Evolutionary conservation across 495 filamentous ascomycete species (phyloP), one percentile per base, ranked within the genome.

Genomic region (Corynascus novoguineensis): DNA sequence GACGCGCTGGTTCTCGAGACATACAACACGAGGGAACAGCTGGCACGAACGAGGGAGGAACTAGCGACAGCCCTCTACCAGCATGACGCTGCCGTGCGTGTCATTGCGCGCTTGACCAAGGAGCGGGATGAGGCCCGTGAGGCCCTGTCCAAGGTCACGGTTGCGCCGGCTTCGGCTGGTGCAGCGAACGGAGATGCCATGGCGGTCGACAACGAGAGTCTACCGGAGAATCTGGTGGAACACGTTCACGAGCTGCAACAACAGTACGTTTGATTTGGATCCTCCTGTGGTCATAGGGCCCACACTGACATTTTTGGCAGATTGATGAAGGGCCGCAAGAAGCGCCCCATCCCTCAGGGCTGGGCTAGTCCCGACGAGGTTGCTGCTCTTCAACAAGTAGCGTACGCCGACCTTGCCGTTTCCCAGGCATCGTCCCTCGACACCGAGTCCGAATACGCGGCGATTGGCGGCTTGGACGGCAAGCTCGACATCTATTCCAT

Each of bases 111-210:
- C 29, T 67, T 98, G 66, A 87, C 89, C 17, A 83, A 80, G 64
- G 93, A 98, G 74, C 76, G 95, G 51, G 92, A 97, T 64, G 92
- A 97, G 68, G 91, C 93, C 27, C 77, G 92, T 61, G 88, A 95
- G 71, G 90, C 95, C n/a, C 78, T 97, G 31, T 89, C 89, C 11
- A 88, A 87, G 66, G 81, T 97, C 12, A 86, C 85, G 1, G 81
- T 95, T 47, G 81, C 82, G 15, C 55, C 61, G 21, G 76, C 80
- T 31, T 80, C 84, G 40, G 68, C 68, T 19, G 75, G 69, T 5
- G 68, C 72, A 7, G 71, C 71, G 19, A 83, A 78, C 61, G 88
- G 84, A 25, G 92, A 97, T 68, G 86, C 84, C 24, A 98, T 98
- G 93, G 86, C 92, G 59, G 83, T 98, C 3, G 93, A 98, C 73